Evolutionary conservation across 345 rosid species (phyloP).

Genomic region (Hypericum perforatum): DNA sequence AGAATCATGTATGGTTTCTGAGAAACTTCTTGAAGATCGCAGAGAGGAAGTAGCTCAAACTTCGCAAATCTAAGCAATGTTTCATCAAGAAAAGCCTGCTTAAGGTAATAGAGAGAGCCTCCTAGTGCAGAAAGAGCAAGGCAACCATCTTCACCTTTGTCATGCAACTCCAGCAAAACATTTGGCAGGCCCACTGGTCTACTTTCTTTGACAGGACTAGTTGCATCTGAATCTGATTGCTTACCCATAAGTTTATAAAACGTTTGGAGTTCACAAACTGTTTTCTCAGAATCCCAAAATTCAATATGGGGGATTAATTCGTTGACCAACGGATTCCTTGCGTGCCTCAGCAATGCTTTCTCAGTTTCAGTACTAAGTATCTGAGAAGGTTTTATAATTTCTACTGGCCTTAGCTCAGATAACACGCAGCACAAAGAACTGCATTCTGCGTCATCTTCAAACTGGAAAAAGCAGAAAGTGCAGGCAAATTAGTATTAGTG

Average conservation of each 20-base stretch:
- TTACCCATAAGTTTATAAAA: constrained; percentile 33
- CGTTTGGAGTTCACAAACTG: constrained; percentile 45
- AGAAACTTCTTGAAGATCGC: constrained; percentile 40
- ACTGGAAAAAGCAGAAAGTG: constrained; percentile 30
- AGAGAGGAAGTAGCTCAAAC: constrained; percentile 68
- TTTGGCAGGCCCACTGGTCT: constrained; percentile 39
- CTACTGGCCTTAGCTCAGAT: constrained; percentile 87
- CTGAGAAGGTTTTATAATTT: constrained; percentile 77
- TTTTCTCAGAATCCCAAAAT: constrained; percentile 89
- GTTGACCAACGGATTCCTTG: constrained; percentile 79
- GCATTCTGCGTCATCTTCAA: constrained; percentile 77
- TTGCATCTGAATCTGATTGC: constrained; percentile 26
- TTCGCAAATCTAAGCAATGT: constrained; percentile 83
- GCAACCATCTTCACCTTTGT: constrained; percentile 41
- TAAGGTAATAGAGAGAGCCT: constrained; percentile 80
- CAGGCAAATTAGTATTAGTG: constrained; percentile 7
- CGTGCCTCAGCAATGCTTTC: constrained; percentile 60
- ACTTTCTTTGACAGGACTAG: constrained; percentile 18
- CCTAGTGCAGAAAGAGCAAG: constrained; percentile 94
- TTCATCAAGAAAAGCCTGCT: constrained; percentile 82
- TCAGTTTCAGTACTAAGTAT: constrained; percentile 65
- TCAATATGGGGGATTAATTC: constrained; percentile 64
- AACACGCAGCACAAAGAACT: constrained; percentile 63
- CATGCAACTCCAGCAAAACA: constrained; percentile 41
- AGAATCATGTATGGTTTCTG: constrained; percentile 79